Percentiles rank a stretch among this genome's conserved stretches.
Evolutionary conservation across 768 basidiomycete species (phyloP).

Genomic region (Mycena filopes): DNA sequence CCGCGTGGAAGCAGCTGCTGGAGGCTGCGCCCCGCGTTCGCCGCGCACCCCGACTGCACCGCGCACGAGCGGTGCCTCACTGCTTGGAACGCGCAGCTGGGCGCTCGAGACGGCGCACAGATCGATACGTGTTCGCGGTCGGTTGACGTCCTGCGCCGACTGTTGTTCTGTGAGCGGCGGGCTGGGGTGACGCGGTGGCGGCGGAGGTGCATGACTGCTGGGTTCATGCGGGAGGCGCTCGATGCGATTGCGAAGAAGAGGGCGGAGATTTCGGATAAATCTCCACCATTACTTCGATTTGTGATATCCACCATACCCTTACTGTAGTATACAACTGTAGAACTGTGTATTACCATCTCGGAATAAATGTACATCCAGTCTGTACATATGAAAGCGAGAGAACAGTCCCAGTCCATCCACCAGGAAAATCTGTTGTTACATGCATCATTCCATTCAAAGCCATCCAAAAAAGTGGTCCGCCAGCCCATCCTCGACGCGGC

Average conservation of each 20-base stretch:
- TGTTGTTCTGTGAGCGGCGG: slow-evolving; percentile 43
- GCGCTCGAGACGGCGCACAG: slow-evolving; percentile 38
- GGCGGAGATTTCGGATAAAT: slow-evolving; percentile 44
- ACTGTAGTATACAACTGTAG: background rate
- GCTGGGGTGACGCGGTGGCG: slow-evolving; percentile 44
- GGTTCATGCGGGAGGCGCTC: slow-evolving; percentile 49
- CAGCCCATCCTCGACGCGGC: slow-evolving; percentile 36
- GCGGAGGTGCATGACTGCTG: slow-evolving; percentile 44
- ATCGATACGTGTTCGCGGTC: slow-evolving; percentile 36
- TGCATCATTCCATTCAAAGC: slow-evolving; percentile 29
- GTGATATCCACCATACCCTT: slow-evolving; percentile 27
- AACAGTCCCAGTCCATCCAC: no score
- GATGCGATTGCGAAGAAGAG: slow-evolving; percentile 43
- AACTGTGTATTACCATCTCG: no score
- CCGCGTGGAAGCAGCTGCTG: slow-evolving; percentile 47
- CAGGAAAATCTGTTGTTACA: no score
- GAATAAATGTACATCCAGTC: no score
- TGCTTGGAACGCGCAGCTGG: slow-evolving; percentile 52
- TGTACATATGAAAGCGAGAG: no score
- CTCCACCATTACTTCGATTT: slow-evolving; percentile 54
- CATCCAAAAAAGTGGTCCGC: slow-evolving; percentile 43
- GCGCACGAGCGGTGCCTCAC: slow-evolving; percentile 48
- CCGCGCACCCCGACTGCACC: slow-evolving; percentile 43
- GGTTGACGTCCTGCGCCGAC: slow-evolving; percentile 49
- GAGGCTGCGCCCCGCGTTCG: slow-evolving; percentile 43